These are phyloP conservation scores for Tolypocladium sp. DNA, from an alignment of 2,329 filamentous ascomycete genomes.

Conservation along the genomic window DNA sequence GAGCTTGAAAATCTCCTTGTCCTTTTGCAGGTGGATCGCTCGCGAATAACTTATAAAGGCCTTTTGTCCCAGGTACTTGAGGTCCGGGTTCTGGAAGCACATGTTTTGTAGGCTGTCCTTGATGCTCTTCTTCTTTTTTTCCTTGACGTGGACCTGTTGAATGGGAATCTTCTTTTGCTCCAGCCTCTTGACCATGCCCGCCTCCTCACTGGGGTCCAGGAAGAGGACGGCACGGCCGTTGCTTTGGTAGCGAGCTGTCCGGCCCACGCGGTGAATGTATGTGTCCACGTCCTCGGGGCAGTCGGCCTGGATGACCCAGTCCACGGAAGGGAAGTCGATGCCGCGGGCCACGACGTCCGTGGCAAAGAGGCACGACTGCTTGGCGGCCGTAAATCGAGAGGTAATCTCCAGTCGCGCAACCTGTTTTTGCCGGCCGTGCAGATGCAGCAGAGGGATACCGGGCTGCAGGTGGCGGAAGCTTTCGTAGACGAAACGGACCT, in stretches of 20 bases:
- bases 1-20: conserved; percentile 86
- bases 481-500: conserved; percentile 94
- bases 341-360: conserved; percentile 93
- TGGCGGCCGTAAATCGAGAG: conserved; percentile 68
- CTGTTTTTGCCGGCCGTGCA: conserved; percentile 92
- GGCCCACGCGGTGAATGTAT: conserved; percentile 92
- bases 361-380: conserved; percentile 82
- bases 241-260: conserved; percentile 88
- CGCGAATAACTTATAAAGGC: conserved; percentile 86
- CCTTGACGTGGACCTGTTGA: conserved; percentile 73
- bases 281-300: conserved; percentile 95
- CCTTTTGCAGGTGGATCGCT: conserved; percentile 78
- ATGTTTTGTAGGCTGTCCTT: conserved; percentile 81
- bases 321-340: conserved; percentile 90
- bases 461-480: conserved; percentile 88
- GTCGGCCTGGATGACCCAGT: conserved; percentile 99
- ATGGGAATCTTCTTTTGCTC: conserved; percentile 87
- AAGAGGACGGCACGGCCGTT: conserved; percentile 84
- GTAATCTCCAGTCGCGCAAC: conserved; percentile 82
- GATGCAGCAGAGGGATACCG: conserved; percentile 83
- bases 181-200: conserved; percentile 78
- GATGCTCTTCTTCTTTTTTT: conserved; percentile 84
- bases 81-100: conserved; percentile 87
- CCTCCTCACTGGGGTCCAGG: conserved; percentile 83
- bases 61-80: conserved; percentile 94